These are phyloP conservation scores for Trapa bicornis DNA, from an alignment of 345 rosid species.

Conservation along the genomic window DNA sequence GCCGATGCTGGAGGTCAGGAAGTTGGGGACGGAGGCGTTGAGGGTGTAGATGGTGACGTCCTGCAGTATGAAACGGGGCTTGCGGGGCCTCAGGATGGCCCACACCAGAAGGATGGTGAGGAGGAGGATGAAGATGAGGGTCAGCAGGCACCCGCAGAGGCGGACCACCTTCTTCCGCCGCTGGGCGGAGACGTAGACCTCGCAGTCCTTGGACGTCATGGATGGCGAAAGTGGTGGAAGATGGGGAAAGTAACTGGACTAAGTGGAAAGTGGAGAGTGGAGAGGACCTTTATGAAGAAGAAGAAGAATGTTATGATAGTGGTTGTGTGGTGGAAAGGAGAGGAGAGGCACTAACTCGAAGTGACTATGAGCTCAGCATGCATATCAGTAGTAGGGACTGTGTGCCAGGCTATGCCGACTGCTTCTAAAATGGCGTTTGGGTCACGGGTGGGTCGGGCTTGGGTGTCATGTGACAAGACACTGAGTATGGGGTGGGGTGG, in stretches of 20 bases:
- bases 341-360: too few species aligned
- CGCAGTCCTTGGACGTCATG: conserved; percentile 10
- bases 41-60: conserved; percentile 22
- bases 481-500: too few species aligned
- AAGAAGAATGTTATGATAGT: background rate
- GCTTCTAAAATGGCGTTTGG: too few species aligned
- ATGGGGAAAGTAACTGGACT: background rate
- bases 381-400: too few species aligned
- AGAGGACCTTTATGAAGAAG: background rate
- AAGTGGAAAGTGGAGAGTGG: too few species aligned
- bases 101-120: conserved; percentile 11
- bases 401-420: too few species aligned
- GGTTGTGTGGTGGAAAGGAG: background rate
- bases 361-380: too few species aligned
- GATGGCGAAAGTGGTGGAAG: background rate
- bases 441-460: too few species aligned
- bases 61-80: conserved; percentile 21
- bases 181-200: background rate
- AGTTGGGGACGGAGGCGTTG: conserved; percentile 21
- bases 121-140: conserved; percentile 14
- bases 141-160: conserved; percentile 7
- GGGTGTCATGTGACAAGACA: too few species aligned
- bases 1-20: conserved; percentile 17
- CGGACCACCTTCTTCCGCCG: background rate
- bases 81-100: conserved; percentile 14